A percentile compares a stretch with the other conserved stretches of the same genome.
phyloP scores from a whole-genome alignment of 2,329 filamentous ascomycete species.

The Rhynchosporium secalis region DNA sequence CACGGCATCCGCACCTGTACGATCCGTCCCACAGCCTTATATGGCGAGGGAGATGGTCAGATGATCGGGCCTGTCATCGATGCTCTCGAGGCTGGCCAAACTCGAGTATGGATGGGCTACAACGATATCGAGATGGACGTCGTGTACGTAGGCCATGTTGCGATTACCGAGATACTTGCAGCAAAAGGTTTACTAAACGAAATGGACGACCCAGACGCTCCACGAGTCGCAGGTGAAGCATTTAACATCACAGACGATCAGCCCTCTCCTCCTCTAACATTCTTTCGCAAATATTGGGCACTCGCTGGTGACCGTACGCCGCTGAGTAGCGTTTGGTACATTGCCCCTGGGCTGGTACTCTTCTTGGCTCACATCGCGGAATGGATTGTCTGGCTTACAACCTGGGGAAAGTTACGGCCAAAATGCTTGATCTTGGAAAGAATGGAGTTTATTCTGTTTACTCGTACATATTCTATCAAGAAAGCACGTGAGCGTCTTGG shows the following conservation, averaged over 20 bases:
- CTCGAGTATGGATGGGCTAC: slow-evolving; percentile 51
- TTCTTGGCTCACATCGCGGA: slow-evolving; percentile 29
- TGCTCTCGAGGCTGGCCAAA: slow-evolving; percentile 50
- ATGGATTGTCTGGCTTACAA: slow-evolving; percentile 26
- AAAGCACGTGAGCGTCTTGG: slow-evolving; percentile 27
- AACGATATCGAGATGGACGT: slow-evolving; percentile 50
- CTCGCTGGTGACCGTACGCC: slow-evolving; percentile 29
- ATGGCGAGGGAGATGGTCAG: slow-evolving; percentile 47
- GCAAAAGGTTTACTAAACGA: slow-evolving; percentile 40
- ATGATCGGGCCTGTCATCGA: slow-evolving; percentile 41
- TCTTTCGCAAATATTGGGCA: slow-evolving; percentile 31
- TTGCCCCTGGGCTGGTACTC: slow-evolving; percentile 27
- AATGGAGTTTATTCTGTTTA: slow-evolving; percentile 32
- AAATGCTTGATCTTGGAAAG: slow-evolving; percentile 25
- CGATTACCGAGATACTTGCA: slow-evolving; percentile 46
- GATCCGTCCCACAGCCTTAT: slow-evolving; percentile 53
- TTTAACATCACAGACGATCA: slow-evolving; percentile 33
- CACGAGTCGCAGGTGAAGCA: slow-evolving; percentile 29
- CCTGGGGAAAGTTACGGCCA: slow-evolving; percentile 27
- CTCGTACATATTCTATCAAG: slow-evolving; percentile 30
- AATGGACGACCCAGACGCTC: slow-evolving; percentile 21
- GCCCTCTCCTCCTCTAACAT: slow-evolving; percentile 25
- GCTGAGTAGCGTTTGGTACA: slow-evolving; percentile 27
- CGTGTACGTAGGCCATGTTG: slow-evolving; percentile 40
- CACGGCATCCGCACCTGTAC: slow-evolving; percentile 50